Percentiles rank a stretch among this genome's conserved stretches.
These are phyloP conservation scores for Stachybotrys chartarum DNA, from an alignment of 2,329 filamentous ascomycete genomes.

Conservation along the genomic window DNA sequence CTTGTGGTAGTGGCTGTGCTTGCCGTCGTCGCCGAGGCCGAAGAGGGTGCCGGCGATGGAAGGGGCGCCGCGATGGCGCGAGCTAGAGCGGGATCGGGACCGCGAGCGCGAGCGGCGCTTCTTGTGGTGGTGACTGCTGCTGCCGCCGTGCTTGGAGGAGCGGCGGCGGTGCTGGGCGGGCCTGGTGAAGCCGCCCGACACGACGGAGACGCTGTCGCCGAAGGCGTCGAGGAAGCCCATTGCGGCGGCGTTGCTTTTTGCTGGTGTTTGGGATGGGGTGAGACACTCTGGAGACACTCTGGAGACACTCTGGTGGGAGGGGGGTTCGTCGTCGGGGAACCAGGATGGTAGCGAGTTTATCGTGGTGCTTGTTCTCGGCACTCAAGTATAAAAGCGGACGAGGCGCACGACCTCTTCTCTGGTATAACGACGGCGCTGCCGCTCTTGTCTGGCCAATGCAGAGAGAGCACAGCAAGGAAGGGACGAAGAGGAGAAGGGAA, in stretches of 20 bases:
- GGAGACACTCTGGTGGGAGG: too few species aligned
- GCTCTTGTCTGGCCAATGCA: too few species aligned
- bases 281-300: too few species aligned
- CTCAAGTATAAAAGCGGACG: too few species aligned
- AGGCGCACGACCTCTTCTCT: too few species aligned
- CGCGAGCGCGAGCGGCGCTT: conserved; percentile 27
- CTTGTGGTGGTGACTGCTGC: conserved; percentile 11
- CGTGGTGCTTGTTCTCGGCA: too few species aligned
- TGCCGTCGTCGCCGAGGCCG: conserved; percentile 18
- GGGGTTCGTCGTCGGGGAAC: too few species aligned
- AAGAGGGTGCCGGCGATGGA: conserved; percentile 26
- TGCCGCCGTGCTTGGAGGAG: conserved; percentile 13
- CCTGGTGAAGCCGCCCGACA: conserved; percentile 17
- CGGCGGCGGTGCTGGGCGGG: conserved; percentile 17
- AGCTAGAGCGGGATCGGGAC: conserved; percentile 30
- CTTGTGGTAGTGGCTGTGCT: conserved; percentile 25
- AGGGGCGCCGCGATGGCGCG: conserved; percentile 17
- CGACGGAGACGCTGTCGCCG: conserved; percentile 22
- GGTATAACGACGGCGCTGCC: too few species aligned
- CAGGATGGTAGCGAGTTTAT: too few species aligned
- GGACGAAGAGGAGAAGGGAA: too few species aligned
- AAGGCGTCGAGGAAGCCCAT: conserved; percentile 28
- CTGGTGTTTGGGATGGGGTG: too few species aligned
- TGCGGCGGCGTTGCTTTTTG: neutral
- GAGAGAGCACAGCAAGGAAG: too few species aligned